Evolutionary conservation across 2,329 filamentous ascomycete species (phyloP).

Genomic region (Talaromyces funiculosus): DNA sequence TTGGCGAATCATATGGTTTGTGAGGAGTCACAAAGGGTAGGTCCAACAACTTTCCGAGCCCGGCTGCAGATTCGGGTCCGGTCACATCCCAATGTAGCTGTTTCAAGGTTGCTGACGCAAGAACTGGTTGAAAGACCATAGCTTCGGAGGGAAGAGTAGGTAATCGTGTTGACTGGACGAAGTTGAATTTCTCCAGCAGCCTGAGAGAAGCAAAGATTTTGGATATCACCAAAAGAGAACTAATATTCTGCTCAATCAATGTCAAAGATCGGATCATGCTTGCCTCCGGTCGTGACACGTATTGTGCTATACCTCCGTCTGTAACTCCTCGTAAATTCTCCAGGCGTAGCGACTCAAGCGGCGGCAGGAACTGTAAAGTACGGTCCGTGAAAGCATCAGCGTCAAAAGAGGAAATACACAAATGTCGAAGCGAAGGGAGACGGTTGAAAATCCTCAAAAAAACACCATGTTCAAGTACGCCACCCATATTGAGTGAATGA

Average conservation of each 20-base stretch:
- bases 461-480: slow-evolving; percentile 49
- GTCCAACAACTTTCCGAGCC: slow-evolving; percentile 33
- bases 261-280: slow-evolving; percentile 42
- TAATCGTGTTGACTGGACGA: slow-evolving; percentile 47
- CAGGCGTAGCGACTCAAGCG: slow-evolving; percentile 49
- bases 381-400: slow-evolving; percentile 51
- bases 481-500: slow-evolving; percentile 40
- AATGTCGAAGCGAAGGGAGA: slow-evolving; percentile 48
- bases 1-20: slow-evolving; percentile 32
- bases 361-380: slow-evolving; percentile 49
- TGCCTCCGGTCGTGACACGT: slow-evolving; percentile 44
- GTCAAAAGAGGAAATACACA: slow-evolving; percentile 51
- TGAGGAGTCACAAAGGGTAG: slow-evolving; percentile 32
- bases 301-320: slow-evolving; percentile 50
- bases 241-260: slow-evolving; percentile 51
- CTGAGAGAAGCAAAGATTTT: slow-evolving; percentile 46
- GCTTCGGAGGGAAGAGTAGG: slow-evolving; percentile 41
- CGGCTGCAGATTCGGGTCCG: slow-evolving; percentile 32
- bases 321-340: slow-evolving; percentile 53
- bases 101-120: slow-evolving; percentile 46
- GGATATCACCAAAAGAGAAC: slow-evolving; percentile 47
- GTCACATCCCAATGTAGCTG: slow-evolving; percentile 54
- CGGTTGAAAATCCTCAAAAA: slow-evolving; percentile 50
- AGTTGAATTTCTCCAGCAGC: slow-evolving; percentile 45
- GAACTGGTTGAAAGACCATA: slow-evolving; percentile 42